Conservation (phyloP, 331 rosid species). For the Ulmus americana region DNA sequence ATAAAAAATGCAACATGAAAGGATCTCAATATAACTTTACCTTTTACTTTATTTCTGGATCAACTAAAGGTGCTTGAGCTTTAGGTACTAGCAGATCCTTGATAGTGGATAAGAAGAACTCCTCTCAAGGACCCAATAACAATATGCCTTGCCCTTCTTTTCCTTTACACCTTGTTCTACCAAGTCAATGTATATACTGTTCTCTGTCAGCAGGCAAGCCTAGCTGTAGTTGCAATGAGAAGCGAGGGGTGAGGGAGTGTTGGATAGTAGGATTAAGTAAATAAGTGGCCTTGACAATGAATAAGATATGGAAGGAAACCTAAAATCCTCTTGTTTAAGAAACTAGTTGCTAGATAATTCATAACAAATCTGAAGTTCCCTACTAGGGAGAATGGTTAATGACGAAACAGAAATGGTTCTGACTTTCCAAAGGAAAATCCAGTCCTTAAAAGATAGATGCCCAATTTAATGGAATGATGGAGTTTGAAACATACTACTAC, state of each 20-base stretch:
- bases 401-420: background rate
- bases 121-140: slow-evolving; percentile 93
- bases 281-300: background rate
- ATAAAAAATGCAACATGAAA: no score
- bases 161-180: slow-evolving; percentile 93
- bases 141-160: slow-evolving; percentile 87
- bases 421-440: background rate
- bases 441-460: background rate
- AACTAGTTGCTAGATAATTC: background rate
- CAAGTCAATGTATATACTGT: slow-evolving; percentile 88
- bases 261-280: background rate
- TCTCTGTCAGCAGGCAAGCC: slow-evolving; percentile 83
- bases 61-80: slow-evolving; percentile 52
- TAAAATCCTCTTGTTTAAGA: background rate
- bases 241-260: background rate
- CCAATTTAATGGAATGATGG: background rate
- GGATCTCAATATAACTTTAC: slow-evolving; percentile 28
- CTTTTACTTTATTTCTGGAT: slow-evolving; percentile 75
- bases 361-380: background rate
- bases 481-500: no score
- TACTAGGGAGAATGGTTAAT: background rate
- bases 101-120: slow-evolving; percentile 53
- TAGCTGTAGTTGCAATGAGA: slow-evolving; percentile 37
- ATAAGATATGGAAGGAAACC: background rate
- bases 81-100: slow-evolving; percentile 71